Conservation (phyloP, 495 filamentous ascomycete species). For the Cryomyces minteri region DNA sequence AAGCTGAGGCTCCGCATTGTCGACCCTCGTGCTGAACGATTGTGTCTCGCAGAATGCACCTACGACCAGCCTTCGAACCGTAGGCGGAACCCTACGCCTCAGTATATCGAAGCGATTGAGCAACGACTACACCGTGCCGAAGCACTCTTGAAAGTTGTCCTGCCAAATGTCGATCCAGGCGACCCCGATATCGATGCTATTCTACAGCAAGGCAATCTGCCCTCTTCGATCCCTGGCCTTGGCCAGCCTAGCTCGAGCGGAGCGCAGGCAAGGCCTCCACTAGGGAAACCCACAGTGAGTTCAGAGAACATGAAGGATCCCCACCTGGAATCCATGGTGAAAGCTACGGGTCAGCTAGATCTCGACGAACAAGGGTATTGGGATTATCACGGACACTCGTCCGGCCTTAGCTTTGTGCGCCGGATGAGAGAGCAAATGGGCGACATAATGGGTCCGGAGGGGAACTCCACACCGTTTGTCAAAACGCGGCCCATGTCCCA, state of each 20-base stretch:
- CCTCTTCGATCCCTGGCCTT: slow-evolving; percentile 4
- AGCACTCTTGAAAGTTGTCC: slow-evolving; percentile 53
- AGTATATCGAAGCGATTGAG: slow-evolving; percentile 88
- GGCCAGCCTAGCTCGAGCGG: slow-evolving; percentile 13
- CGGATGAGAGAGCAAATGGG: slow-evolving; percentile 76
- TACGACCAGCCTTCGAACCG: slow-evolving; percentile 97
- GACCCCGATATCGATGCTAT: slow-evolving; percentile 62
- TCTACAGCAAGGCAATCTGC: slow-evolving; percentile 24
- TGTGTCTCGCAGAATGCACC: slow-evolving; percentile 55
- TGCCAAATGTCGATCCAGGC: slow-evolving; percentile 70
- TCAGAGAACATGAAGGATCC: slow-evolving; percentile 29
- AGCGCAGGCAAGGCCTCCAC: slow-evolving; percentile 5
- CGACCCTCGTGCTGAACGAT: background rate
- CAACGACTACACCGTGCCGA: slow-evolving; percentile 70
- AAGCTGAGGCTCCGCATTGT: slow-evolving; percentile 2
- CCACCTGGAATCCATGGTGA: slow-evolving; percentile 86
- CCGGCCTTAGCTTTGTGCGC: slow-evolving; percentile 69
- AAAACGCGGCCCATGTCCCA: slow-evolving; percentile 24
- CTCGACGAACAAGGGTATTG: slow-evolving; percentile 81
- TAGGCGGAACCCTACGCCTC: slow-evolving; percentile 81
- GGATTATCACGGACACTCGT: slow-evolving; percentile 91
- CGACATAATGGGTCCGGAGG: slow-evolving; percentile 33
- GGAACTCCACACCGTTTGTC: slow-evolving; percentile 18
- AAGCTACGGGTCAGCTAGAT: slow-evolving; percentile 73
- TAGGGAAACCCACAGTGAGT: background rate